phyloP scores from a whole-genome alignment of 2,329 filamentous ascomycete species.

The Talaromyces albobiverticillius region DNA sequence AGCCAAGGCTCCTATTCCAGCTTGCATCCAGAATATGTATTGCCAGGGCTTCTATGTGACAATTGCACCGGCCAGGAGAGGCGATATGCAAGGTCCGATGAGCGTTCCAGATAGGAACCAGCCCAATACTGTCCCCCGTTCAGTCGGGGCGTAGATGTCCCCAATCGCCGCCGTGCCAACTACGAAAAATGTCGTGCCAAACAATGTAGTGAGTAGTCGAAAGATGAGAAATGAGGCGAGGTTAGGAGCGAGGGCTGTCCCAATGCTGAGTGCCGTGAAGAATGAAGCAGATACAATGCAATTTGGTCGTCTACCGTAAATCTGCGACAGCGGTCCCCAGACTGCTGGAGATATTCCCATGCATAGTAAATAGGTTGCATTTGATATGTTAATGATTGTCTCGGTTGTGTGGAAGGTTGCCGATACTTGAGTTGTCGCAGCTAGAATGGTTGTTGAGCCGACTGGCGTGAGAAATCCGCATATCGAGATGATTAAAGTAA shows the following conservation, averaged over 20 bases:
- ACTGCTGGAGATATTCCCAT: conserved; percentile 70
- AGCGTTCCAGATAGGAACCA: conserved; percentile 71
- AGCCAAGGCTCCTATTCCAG: conserved; percentile 61
- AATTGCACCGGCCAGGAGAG: conserved; percentile 59
- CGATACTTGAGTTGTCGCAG: conserved; percentile 72
- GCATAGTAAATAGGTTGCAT: conserved; percentile 69
- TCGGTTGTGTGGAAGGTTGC: conserved; percentile 62
- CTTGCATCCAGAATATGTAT: conserved; percentile 74
- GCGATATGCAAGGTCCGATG: conserved; percentile 66
- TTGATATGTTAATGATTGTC: conserved; percentile 68
- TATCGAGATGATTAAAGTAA: no score
- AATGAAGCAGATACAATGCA: conserved; percentile 24
- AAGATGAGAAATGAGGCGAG: conserved; percentile 70
- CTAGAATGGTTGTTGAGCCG: conserved; percentile 69
- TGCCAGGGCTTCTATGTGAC: conserved; percentile 74
- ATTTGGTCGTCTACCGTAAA: conserved; percentile 59
- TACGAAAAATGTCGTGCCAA: conserved; percentile 70
- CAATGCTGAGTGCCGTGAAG: conserved; percentile 66
- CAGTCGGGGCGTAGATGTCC: conserved; percentile 63
- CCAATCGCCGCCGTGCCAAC: conserved; percentile 69
- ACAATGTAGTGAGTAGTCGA: conserved; percentile 69
- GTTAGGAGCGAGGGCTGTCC: conserved; percentile 69
- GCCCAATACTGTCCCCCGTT: conserved; percentile 68
- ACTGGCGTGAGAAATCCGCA: conserved; percentile 65
- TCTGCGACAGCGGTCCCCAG: conserved; percentile 69